Base-by-base conservation (phyloP, 306 rosid genomes). In the Erythrophleum fordii region DNA sequence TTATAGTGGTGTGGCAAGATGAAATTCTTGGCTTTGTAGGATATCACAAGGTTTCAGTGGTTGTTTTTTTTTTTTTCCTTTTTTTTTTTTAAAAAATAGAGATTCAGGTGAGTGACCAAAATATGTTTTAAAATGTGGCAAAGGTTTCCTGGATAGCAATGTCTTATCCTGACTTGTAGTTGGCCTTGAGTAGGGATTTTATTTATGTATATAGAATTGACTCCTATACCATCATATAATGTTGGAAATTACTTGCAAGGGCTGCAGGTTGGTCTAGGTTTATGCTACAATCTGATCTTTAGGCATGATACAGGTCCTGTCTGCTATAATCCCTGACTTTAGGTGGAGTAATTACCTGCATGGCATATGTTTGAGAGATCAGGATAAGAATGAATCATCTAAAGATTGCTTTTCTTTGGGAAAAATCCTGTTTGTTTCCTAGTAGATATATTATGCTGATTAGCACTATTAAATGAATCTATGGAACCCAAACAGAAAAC, bases 321-420 rank as follows among this genome's bases (percentile, higher is more conserved):
- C 31, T 8, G 31, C 60, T 35, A 34, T 66, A 58, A 66, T 73
- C 71, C 80, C 34, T 65, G 16, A 58, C 41, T 56, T 67, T 41
- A 23, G 45, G 69, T 58, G 31, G 18, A 69, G 20, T 72, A n/a
- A 11, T 56, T 56, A 78, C 49, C 55, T 69, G 61, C 65, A 46
- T 72, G 23, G 55, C 56, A 56, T 68, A 45, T 68, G 37, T 74
- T 46, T 84, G 69, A 69, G 78, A 61, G 18, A 72, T 51, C 64
- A 75, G 64, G 75, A 68, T 51, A 69, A 37, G 42, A 42, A 59
- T 60, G 42, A 67, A 58, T 42, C n/a, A 20, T 69, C 39, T 34
- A 34, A 69, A 69, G 45, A 60, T 51, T 69, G 45, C 2, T 58
- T 41, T 68, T 69, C 16, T 52, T 41, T 35, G 53, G 28, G 46